Conservation (phyloP, 805 yeast species). For the Nakazawaea laoshanensis region DNA sequence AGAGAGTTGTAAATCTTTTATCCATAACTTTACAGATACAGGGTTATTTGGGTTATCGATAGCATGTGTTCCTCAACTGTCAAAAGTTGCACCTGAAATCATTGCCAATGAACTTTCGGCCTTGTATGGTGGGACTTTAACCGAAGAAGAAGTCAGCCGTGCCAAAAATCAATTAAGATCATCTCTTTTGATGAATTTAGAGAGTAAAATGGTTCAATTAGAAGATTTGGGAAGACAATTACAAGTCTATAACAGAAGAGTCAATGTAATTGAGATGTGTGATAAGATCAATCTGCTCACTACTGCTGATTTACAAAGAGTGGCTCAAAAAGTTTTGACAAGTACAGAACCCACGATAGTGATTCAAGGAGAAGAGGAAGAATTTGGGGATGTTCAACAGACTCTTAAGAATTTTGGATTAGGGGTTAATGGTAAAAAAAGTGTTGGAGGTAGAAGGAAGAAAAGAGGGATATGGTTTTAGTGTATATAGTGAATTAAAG, state of each 20-base stretch:
- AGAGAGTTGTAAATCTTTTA: constrained; percentile 81
- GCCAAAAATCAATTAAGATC: constrained; percentile 91
- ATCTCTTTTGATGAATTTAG: constrained; percentile 85
- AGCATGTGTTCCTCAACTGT: constrained; percentile 80
- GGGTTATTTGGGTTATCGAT: constrained; percentile 88
- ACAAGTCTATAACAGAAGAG: constrained; percentile 69
- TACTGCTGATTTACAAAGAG: constrained; percentile 57
- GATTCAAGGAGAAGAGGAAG: constrained; percentile 70
- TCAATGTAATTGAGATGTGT: constrained; percentile 78
- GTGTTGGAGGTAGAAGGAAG: constrained; percentile 1
- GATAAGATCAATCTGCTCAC: constrained; percentile 61
- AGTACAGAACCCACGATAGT: constrained; percentile 78
- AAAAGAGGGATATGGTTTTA: constrained; percentile 11
- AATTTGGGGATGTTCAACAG: constrained; percentile 75
- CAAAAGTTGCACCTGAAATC: constrained; percentile 74
- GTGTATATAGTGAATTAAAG: neutral
- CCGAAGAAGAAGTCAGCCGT: constrained; percentile 67
- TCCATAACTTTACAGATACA: constrained; percentile 83
- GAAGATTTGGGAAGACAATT: constrained; percentile 96
- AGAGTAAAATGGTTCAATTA: constrained; percentile 84
- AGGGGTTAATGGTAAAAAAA: constrained; percentile 29
- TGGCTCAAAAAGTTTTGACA: constrained; percentile 69
- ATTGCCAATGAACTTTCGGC: constrained; percentile 54
- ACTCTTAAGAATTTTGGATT: constrained; percentile 66
- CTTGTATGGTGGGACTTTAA: constrained; percentile 35